phyloP scores from a whole-genome alignment of 768 basidiomycete species.

The Lactarius sanguifluus region DNA sequence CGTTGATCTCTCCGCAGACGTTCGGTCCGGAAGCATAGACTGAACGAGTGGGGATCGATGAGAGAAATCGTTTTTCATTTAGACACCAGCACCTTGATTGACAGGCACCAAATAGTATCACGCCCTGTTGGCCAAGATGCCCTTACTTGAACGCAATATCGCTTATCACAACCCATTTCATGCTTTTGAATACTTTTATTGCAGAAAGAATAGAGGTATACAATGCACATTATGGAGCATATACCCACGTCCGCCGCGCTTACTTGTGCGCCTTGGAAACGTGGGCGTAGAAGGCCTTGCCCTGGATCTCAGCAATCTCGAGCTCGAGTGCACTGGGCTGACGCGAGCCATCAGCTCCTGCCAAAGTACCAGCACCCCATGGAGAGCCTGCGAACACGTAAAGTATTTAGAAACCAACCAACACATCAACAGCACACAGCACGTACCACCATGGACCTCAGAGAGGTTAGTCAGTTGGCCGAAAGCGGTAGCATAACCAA shows the following conservation, averaged over 20 bases:
- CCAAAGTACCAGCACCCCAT: constrained; percentile 73
- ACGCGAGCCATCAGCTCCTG: constrained; percentile 47
- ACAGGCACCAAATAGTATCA: not conserved
- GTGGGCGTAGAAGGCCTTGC: constrained; percentile 48
- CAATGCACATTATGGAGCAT: not conserved
- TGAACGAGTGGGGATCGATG: not conserved
- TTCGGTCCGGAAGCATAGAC: not conserved
- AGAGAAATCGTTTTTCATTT: not conserved
- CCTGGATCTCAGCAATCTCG: constrained; percentile 52
- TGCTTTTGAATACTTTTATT: not conserved
- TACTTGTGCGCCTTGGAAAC: constrained; percentile 39
- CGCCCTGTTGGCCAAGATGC: not conserved
- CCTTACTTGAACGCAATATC: not conserved
- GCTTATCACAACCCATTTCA: not conserved
- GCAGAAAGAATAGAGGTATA: not conserved
- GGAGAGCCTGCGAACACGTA: constrained; percentile 52
- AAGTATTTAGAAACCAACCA: constrained; percentile 6
- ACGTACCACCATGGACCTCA: constrained; percentile 61
- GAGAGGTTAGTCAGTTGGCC: constrained; percentile 42
- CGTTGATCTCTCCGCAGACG: too few relatives aligned
- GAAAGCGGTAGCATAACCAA: constrained; percentile 61
- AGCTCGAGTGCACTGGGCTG: constrained; percentile 51
- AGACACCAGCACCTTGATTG: not conserved
- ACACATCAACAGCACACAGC: not conserved
- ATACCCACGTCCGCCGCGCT: not conserved